These are phyloP conservation scores for Candida gigantensis DNA, from an alignment of 1,139 yeast genomes.

Conservation along the genomic window DNA sequence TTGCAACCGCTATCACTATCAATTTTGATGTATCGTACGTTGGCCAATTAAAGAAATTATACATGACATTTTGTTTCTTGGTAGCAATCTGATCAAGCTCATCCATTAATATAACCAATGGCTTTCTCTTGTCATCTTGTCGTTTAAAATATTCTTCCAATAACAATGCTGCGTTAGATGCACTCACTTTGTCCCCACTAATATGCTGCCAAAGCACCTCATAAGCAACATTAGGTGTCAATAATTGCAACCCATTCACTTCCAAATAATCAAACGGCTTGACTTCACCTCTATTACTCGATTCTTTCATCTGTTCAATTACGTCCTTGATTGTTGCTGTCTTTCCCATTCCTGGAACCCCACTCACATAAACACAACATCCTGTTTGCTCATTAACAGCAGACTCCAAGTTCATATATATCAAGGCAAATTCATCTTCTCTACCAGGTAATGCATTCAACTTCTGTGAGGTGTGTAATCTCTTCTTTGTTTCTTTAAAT, in stretches of 20 bases:
- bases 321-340: constrained; percentile 93
- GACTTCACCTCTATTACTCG: constrained; percentile 47
- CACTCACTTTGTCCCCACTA: constrained; percentile 60
- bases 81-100: constrained; percentile 92
- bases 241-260: constrained; percentile 85
- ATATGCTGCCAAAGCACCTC: constrained; percentile 79
- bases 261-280: constrained; percentile 73
- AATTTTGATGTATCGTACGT: constrained; percentile 76
- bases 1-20: constrained; percentile 90
- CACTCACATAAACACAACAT: constrained; percentile 85
- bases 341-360: constrained; percentile 98
- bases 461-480: constrained; percentile 64
- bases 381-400: constrained; percentile 77
- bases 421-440: constrained; percentile 78
- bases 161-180: constrained; percentile 57
- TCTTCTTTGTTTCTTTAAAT: constrained; percentile 56
- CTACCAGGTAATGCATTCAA: constrained; percentile 79
- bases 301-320: constrained; percentile 59
- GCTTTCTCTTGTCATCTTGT: constrained; percentile 33
- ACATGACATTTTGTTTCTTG: constrained; percentile 84
- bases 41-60: constrained; percentile 98
- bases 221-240: constrained; percentile 85
- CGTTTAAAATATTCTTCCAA: constrained; percentile 40
- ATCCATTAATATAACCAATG: constrained; percentile 81
- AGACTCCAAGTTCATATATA: constrained; percentile 70